A percentile compares a stretch with the other conserved stretches of the same genome.
Evolutionary conservation across 108 stramenopile genomes (phyloP).

Genomic region (Cyclotella sp.): DNA sequence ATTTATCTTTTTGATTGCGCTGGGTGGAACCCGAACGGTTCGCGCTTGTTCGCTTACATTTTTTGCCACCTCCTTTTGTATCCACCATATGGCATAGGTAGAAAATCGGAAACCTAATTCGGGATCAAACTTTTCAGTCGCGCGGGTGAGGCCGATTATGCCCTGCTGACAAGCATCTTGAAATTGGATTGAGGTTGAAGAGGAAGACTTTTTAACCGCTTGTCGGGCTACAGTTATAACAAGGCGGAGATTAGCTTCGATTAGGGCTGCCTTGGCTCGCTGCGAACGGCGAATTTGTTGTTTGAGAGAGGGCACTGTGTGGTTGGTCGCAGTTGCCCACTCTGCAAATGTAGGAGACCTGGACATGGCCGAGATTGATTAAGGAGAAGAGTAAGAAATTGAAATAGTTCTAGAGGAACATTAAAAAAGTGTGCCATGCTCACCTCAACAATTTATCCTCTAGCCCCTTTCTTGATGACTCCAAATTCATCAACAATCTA

Average conservation of each 20-base stretch:
- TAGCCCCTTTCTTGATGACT: slow-evolving; percentile 48
- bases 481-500: slow-evolving; percentile 51
- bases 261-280: slow-evolving; percentile 65
- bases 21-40: slow-evolving; percentile 69
- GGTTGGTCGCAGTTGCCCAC: slow-evolving; percentile 59
- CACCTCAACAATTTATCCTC: slow-evolving; percentile 50
- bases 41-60: slow-evolving; percentile 79
- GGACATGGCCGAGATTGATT: background rate
- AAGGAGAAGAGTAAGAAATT: background rate
- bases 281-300: slow-evolving; percentile 68
- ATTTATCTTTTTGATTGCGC: slow-evolving; percentile 66
- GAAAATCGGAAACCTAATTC: slow-evolving; percentile 82
- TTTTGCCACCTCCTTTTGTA: slow-evolving; percentile 73
- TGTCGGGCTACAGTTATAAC: slow-evolving; percentile 76
- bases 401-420: background rate
- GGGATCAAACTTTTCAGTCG: slow-evolving; percentile 88
- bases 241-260: slow-evolving; percentile 69
- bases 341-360: slow-evolving; percentile 65
- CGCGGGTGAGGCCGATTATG: slow-evolving; percentile 76
- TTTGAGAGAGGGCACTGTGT: slow-evolving; percentile 59
- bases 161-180: slow-evolving; percentile 89
- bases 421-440: background rate
- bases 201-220: slow-evolving; percentile 55
- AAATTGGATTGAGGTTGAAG: slow-evolving; percentile 57
- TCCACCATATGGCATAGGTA: slow-evolving; percentile 91